Conservation (phyloP, 345 rosid genomes). For the Microcos paniculata region DNA sequence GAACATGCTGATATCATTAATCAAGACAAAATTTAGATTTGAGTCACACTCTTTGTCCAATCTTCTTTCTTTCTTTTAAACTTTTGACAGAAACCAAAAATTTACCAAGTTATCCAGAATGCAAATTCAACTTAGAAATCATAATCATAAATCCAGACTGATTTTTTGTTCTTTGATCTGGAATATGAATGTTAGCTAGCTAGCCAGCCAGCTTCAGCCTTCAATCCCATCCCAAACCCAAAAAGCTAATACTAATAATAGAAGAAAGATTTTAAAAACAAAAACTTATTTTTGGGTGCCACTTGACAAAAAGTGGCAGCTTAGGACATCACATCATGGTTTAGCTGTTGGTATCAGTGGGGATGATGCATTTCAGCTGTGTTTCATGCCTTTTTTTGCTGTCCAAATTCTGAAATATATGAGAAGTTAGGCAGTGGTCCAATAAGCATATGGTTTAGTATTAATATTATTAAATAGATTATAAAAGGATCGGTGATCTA, state of each 20-base stretch:
- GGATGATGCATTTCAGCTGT: neutral
- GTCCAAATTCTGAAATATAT: neutral
- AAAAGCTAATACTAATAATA: neutral
- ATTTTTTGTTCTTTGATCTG: neutral
- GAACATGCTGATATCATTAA: neutral
- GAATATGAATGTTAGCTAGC: neutral
- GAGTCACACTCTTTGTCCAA: neutral
- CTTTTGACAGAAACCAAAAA: neutral
- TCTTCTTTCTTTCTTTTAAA: neutral
- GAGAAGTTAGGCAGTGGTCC: neutral
- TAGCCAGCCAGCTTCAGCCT: too few species aligned
- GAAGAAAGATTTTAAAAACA: too few species aligned
- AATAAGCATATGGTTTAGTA: neutral
- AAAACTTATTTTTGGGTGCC: neutral
- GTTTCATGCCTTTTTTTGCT: neutral
- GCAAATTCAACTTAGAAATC: neutral
- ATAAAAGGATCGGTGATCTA: slow-evolving; percentile 1
- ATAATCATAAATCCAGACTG: neutral
- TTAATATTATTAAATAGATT: neutral
- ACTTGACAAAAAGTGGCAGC: neutral
- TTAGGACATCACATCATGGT: neutral
- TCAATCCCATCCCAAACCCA: neutral
- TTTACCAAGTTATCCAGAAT: neutral
- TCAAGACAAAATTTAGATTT: neutral
- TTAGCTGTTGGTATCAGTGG: neutral